Conservation (phyloP, 345 rosid genomes). For the Balakata baccata region DNA sequence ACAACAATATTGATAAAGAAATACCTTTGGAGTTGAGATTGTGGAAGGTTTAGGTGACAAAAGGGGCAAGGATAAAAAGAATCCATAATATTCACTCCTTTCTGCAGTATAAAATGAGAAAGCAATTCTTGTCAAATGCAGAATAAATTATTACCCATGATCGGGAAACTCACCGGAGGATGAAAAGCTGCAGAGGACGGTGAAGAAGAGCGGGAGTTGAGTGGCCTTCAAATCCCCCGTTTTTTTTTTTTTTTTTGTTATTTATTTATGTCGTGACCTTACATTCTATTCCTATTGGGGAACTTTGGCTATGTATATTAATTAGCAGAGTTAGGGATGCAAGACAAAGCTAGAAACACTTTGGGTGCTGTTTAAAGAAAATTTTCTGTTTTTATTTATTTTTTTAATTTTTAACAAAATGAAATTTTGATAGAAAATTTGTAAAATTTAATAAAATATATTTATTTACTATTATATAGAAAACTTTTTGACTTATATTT, state of each 20-base stretch:
- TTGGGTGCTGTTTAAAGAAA: too few relatives aligned
- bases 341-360: too few relatives aligned
- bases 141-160: neutral
- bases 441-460: too few relatives aligned
- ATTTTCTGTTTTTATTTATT: too few relatives aligned
- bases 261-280: neutral
- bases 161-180: neutral
- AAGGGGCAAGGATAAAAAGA: slow-evolving; percentile 51
- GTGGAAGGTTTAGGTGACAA: slow-evolving; percentile 45
- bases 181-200: neutral
- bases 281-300: too few relatives aligned
- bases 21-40: slow-evolving; percentile 50
- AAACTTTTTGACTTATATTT: too few relatives aligned
- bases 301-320: too few relatives aligned
- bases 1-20: neutral
- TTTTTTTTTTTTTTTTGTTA: too few relatives aligned
- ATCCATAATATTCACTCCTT: slow-evolving; percentile 17
- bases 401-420: too few relatives aligned
- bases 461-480: too few relatives aligned
- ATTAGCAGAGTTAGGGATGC: too few relatives aligned
- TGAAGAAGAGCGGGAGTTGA: neutral
- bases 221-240: neutral
- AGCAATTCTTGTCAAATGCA: neutral
- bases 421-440: too few relatives aligned
- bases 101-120: neutral